phyloP scores from a whole-genome alignment of 805 yeast genomes.

The Cyberlindnera nakhonratchasimensis region DNA sequence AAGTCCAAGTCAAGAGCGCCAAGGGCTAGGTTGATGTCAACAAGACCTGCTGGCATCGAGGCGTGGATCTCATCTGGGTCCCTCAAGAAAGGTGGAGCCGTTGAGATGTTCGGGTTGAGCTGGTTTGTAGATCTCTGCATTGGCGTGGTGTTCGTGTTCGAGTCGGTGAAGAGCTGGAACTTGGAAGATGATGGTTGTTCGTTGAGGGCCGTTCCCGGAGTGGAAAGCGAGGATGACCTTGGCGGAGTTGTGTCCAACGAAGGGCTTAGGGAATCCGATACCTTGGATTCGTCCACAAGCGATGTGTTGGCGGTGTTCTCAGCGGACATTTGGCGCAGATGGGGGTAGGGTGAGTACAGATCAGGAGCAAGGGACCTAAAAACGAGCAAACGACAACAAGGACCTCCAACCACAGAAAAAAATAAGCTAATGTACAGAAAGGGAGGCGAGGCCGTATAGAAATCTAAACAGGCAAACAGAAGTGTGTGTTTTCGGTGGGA shows the following conservation, averaged over 20 bases:
- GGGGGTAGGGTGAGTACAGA: too few species aligned
- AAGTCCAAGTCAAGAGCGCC: conserved; percentile 28
- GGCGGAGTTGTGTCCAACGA: conserved; percentile 17
- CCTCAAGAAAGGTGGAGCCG: conserved; percentile 29
- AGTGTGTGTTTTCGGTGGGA: too few species aligned
- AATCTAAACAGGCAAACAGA: background rate
- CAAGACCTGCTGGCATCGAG: conserved; percentile 21
- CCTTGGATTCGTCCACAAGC: conserved; percentile 11
- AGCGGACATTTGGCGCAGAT: conserved; percentile 21
- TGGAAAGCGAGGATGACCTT: conserved; percentile 16
- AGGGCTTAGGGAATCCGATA: conserved; percentile 18
- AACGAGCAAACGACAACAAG: background rate
- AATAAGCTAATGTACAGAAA: background rate
- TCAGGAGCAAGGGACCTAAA: too few species aligned
- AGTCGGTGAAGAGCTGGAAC: conserved; percentile 21
- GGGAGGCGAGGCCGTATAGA: background rate
- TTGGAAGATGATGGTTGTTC: conserved; percentile 15
- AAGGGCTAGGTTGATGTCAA: conserved; percentile 25
- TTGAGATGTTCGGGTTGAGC: conserved; percentile 17
- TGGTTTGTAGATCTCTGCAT: conserved; percentile 24
- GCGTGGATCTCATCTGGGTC: conserved; percentile 10
- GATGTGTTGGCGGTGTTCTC: conserved; percentile 21
- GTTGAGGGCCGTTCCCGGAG: conserved; percentile 13
- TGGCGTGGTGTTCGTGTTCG: conserved; percentile 25
- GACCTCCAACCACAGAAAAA: background rate